Percentiles rank a stretch among this genome's conserved stretches.
phyloP scores from a whole-genome alignment of 2,329 filamentous ascomycete species.

The Arthrobotrys musiformis region DNA sequence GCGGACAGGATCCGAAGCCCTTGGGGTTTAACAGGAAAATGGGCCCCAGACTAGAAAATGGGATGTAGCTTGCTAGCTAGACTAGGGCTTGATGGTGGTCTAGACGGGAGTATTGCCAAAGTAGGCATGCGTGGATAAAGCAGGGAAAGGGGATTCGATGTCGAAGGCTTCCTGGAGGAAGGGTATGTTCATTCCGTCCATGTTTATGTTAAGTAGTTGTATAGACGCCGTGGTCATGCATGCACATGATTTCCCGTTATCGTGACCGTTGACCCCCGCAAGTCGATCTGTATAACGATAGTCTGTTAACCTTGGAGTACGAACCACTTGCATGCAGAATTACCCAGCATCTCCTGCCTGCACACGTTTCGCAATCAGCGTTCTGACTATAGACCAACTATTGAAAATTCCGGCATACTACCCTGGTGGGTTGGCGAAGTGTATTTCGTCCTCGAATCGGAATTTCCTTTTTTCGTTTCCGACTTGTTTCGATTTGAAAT shows the following conservation, averaged over 20 bases:
- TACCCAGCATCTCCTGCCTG: too few species aligned
- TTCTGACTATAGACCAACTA: neutral
- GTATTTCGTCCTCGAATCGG: neutral
- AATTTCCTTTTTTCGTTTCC: neutral
- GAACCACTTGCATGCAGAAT: slow-evolving; percentile 11
- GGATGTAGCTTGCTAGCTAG: neutral
- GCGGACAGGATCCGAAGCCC: neutral
- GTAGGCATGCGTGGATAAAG: neutral
- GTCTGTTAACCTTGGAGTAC: slow-evolving; percentile 3
- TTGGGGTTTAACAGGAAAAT: neutral
- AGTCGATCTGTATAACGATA: neutral
- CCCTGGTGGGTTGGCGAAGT: too few species aligned
- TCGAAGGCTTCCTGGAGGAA: neutral
- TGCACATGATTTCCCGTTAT: slow-evolving; percentile 10
- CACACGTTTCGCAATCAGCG: neutral
- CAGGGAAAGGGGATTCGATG: slow-evolving; percentile 3
- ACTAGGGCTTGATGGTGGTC: neutral
- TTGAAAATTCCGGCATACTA: neutral
- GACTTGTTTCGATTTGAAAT: slow-evolving; percentile 2
- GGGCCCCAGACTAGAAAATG: neutral
- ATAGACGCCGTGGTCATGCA: slow-evolving; percentile 6
- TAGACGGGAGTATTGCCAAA: slow-evolving; percentile 17
- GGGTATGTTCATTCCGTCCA: neutral
- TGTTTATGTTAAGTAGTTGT: neutral
- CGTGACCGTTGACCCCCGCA: neutral